A percentile compares a stretch with the other conserved stretches of the same genome.
Evolutionary conservation across 164 flowering plant genomes (phyloP).

Genomic region (Magnolia changhungtana): DNA sequence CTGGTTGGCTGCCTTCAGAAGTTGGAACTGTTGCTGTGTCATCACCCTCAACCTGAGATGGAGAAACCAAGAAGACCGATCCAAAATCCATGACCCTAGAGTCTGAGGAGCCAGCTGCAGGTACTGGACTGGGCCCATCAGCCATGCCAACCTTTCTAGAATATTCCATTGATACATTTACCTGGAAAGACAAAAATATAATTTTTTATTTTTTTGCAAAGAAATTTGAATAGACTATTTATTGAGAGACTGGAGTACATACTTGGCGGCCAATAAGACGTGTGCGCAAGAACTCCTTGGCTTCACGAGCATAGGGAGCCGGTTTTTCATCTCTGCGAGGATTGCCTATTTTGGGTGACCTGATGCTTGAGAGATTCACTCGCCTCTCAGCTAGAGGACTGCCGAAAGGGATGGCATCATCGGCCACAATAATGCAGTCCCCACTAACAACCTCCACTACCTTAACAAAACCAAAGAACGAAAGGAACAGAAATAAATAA

Average conservation of each 20-base stretch:
- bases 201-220: background rate
- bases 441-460: slow-evolving; percentile 99
- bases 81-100: slow-evolving; percentile 98
- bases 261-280: slow-evolving; percentile 87
- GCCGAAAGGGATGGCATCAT: slow-evolving; percentile 85
- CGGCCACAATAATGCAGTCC: slow-evolving; percentile 91
- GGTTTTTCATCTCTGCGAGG: slow-evolving; percentile 84
- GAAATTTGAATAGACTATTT: background rate
- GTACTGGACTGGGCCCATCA: slow-evolving; percentile 47
- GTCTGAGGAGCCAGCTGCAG: slow-evolving; percentile 48
- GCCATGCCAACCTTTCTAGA: slow-evolving; percentile 67
- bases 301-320: slow-evolving; percentile 90
- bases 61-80: slow-evolving; percentile 67
- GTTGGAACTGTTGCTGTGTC: slow-evolving; percentile 41
- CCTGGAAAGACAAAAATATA: slow-evolving; percentile 35
- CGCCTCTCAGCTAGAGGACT: slow-evolving; percentile 87
- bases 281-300: slow-evolving; percentile 78
- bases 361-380: slow-evolving; percentile 89
- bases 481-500: background rate
- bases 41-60: slow-evolving; percentile 55
- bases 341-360: slow-evolving; percentile 86
- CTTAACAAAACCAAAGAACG: slow-evolving; percentile 30
- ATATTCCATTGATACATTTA: slow-evolving; percentile 91
- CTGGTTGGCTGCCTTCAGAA: slow-evolving; percentile 38
- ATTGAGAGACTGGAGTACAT: slow-evolving; percentile 11